Conservation (phyloP, 2,329 filamentous ascomycete genomes). For the Didymella arachidicola region DNA sequence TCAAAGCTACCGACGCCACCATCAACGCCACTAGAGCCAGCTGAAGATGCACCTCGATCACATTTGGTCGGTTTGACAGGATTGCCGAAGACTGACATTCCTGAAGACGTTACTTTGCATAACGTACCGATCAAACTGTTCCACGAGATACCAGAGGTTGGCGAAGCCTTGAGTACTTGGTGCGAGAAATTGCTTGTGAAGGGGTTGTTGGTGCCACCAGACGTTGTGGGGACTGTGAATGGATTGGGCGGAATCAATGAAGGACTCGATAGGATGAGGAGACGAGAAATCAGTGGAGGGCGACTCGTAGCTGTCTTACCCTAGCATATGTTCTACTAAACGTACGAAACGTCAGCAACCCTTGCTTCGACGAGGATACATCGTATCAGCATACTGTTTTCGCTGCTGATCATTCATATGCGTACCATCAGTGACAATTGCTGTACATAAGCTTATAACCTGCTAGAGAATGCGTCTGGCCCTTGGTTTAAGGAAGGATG, state of each 20-base stretch:
- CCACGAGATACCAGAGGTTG: slow-evolving; percentile 71
- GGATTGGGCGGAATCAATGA: slow-evolving; percentile 73
- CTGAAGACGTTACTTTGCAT: slow-evolving; percentile 63
- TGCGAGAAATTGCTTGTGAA: slow-evolving; percentile 69
- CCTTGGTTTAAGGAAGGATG: not conserved
- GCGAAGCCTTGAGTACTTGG: slow-evolving; percentile 70
- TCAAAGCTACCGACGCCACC: slow-evolving; percentile 38
- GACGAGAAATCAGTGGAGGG: slow-evolving; percentile 71
- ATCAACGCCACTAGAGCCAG: slow-evolving; percentile 33
- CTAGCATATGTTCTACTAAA: not conserved
- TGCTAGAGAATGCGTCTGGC: too few species aligned
- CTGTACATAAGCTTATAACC: too few species aligned
- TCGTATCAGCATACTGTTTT: not conserved
- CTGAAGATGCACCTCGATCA: slow-evolving; percentile 37
- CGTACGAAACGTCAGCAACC: not conserved
- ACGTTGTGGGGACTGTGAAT: slow-evolving; percentile 69
- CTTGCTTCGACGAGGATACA: not conserved
- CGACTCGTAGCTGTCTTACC: slow-evolving; percentile 62
- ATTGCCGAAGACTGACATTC: slow-evolving; percentile 64
- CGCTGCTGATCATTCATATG: too few species aligned
- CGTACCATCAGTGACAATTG: too few species aligned
- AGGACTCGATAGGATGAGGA: slow-evolving; percentile 70
- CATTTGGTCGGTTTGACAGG: slow-evolving; percentile 75
- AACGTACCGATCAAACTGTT: slow-evolving; percentile 79
- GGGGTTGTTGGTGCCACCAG: slow-evolving; percentile 64